Evolutionary conservation across 441 rosid genomes (phyloP).

Genomic region (Mallotus japonicus): DNA sequence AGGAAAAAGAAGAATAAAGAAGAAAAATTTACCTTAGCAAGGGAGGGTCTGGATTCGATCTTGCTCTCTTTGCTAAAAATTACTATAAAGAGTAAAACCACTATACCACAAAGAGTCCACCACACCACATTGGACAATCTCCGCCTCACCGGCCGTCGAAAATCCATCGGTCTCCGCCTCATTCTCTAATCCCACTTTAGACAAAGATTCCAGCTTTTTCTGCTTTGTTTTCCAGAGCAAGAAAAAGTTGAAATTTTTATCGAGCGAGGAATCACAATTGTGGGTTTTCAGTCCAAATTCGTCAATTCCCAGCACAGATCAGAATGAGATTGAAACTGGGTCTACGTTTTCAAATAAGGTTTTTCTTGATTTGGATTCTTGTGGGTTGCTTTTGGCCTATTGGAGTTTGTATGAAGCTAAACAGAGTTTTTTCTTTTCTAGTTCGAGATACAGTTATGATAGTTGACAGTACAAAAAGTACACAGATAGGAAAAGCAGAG

Average conservation of each 20-base stretch:
- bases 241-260: conserved; percentile 9
- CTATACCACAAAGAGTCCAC: conserved; percentile 62
- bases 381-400: neutral
- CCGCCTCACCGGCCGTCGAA: conserved; percentile 69
- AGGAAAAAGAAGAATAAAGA: neutral
- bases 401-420: neutral
- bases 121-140: conserved; percentile 68
- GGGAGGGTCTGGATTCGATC: conserved; percentile 59
- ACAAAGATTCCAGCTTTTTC: conserved; percentile 8
- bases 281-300: neutral
- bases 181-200: conserved; percentile 27
- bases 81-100: conserved; percentile 60
- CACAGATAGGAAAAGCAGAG: neutral
- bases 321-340: neutral
- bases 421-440: too few species aligned
- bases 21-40: conserved; percentile 47
- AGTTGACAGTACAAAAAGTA: neutral
- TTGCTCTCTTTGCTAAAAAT: conserved; percentile 58
- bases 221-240: conserved; percentile 12
- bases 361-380: neutral
- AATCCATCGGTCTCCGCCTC: conserved; percentile 78
- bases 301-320: conserved; percentile 6
- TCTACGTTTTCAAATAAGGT: neutral
- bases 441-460: conserved; percentile 2
- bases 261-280: neutral